These are phyloP conservation scores for Triticum urartu DNA, from an alignment of 176 grass and related monocot genomes.

Conservation along the genomic window DNA sequence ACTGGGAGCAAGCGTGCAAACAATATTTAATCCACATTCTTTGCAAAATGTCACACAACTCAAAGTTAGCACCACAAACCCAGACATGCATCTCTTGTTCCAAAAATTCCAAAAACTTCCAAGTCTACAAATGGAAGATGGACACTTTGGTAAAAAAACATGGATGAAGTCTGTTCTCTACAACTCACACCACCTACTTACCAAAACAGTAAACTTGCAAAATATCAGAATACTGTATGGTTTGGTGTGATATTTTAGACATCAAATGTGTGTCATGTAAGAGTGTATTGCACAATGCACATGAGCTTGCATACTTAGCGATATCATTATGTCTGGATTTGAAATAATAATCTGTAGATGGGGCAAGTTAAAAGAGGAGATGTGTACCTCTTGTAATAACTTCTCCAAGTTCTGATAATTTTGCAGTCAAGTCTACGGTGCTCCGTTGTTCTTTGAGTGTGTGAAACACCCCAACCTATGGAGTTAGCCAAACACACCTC, in stretches of 20 bases:
- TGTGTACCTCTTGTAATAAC: neutral
- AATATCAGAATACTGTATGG: no score
- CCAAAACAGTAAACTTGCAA: no score
- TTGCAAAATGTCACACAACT: neutral
- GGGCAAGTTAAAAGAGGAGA: neutral
- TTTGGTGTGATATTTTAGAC: no score
- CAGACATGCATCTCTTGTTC: no score
- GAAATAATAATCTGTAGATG: neutral
- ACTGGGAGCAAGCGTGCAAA: neutral
- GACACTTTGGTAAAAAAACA: no score
- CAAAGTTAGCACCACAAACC: neutral
- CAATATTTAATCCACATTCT: neutral
- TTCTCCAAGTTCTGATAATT: neutral
- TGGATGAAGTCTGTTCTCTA: neutral
- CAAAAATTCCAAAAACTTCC: no score
- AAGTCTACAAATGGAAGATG: no score
- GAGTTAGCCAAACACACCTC: neutral
- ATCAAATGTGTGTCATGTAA: no score
- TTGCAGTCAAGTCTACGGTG: neutral
- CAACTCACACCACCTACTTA: neutral
- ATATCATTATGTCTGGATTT: neutral
- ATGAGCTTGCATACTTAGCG: neutral
- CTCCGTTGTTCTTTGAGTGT: neutral
- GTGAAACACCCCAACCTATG: slow-evolving; percentile 4
- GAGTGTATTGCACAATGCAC: no score